Evolutionary conservation across 352 stramenopile genomes (phyloP), one percentile per base, ranked within the genome.

Genomic region (Globisporangium megalacanthum): DNA sequence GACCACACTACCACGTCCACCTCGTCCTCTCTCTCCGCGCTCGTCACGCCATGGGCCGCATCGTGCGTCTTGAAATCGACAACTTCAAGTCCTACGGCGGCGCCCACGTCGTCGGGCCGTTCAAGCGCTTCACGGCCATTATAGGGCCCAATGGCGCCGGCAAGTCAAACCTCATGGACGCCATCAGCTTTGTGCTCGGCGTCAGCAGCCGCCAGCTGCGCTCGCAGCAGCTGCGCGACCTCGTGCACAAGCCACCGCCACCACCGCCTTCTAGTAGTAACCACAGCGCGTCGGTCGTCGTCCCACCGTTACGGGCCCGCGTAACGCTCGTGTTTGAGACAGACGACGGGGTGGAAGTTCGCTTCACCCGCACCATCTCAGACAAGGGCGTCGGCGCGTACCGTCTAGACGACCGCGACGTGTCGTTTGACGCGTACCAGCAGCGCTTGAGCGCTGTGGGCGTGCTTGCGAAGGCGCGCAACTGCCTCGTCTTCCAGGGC

Each of bases 1-100:
- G 25, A 29, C 25, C 25, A 29, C 25, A 29, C 25, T 4, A 29
- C 25, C 25, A 29, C 25, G 25, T 29, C 25, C 25, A 29, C 25
- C 25, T 29, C 25, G 25, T 29, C 25, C 25, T 29, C 25, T 29
- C 25, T 29, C 25, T 29, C 25, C 25, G 4, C 25, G 41, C 41
- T 8, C 41, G 41, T 10, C 19, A 49, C 45, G 15, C 10, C 14
- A 97, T 97, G 89, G 88, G 89, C 22, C 79, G 86, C 33, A 95
- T 97, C 52, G 58, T 83, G 80, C 70, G 95, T 44, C 73, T 99
- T n/a, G 96, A 99, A 86, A 70, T 99, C 33, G 91, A 98, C 68
- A 98, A 99, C 77, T 99, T 99, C 90, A 99, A 99, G 76, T 98
- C 89, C 7, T 99, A 99, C 68, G 92, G 85, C 36, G 97, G 97